Evolutionary conservation across 2,329 filamentous ascomycete genomes (phyloP).

Genomic region (Sarocladiaceae sp.): DNA sequence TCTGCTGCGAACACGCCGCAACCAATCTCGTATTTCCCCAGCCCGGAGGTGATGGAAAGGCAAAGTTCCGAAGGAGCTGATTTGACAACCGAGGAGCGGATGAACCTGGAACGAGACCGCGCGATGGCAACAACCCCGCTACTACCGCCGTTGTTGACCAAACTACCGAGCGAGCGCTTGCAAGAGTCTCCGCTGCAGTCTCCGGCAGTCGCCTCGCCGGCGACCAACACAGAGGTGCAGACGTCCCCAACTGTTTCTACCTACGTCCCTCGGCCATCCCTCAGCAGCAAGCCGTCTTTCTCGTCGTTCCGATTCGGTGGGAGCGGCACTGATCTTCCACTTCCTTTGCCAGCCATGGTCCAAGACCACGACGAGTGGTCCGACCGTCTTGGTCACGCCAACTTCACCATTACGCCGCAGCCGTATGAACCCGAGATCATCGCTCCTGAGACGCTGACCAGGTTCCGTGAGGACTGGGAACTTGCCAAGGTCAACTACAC

Average conservation of each 20-base stretch:
- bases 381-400: constrained; percentile 79
- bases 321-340: constrained; percentile 49
- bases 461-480: constrained; percentile 75
- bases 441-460: constrained; percentile 50
- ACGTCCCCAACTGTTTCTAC: constrained; percentile 43
- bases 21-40: constrained; percentile 56
- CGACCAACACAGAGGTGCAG: constrained; percentile 26
- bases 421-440: constrained; percentile 66
- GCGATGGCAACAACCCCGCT: constrained; percentile 71
- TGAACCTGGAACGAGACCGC: constrained; percentile 51
- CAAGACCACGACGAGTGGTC: constrained; percentile 77
- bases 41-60: constrained; percentile 36
- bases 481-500: constrained; percentile 78
- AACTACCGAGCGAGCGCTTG: constrained; percentile 46
- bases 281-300: constrained; percentile 71
- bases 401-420: constrained; percentile 80
- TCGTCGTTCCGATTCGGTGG: constrained; percentile 64
- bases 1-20: constrained; percentile 52
- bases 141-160: constrained; percentile 71
- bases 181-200: constrained; percentile 81
- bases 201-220: constrained; percentile 55
- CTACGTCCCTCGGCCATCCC: constrained; percentile 45
- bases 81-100: constrained; percentile 27
- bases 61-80: background rate
- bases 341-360: constrained; percentile 57